phyloP scores from a whole-genome alignment of 176 grass and related monocot genomes.

The Oryza glumipatula region DNA sequence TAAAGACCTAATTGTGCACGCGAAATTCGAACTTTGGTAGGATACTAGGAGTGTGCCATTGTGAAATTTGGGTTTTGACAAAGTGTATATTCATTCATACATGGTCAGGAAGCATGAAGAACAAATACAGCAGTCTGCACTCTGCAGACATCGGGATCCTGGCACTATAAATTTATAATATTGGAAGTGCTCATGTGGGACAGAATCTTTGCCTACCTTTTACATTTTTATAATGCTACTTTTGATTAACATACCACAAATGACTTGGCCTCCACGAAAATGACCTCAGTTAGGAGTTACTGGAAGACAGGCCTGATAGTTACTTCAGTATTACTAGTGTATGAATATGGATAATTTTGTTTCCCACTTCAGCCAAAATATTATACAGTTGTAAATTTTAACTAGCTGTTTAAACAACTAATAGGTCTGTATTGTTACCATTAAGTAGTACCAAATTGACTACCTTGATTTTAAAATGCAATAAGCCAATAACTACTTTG shows the following conservation, averaged over 20 bases:
- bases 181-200: not conserved
- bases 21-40: not conserved
- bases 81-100: not conserved
- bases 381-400: not conserved
- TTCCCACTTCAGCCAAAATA: not conserved
- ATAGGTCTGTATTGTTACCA: not conserved
- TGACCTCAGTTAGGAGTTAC: not conserved
- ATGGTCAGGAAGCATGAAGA: not conserved
- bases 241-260: not conserved
- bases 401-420: not conserved
- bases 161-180: not conserved
- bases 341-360: not conserved
- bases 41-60: not conserved
- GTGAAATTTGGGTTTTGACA: not conserved
- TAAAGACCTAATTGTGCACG: not conserved
- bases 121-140: not conserved
- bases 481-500: not conserved
- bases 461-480: not conserved
- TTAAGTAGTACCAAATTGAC: not conserved
- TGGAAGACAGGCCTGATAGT: not conserved
- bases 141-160: not conserved
- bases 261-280: not conserved
- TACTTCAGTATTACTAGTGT: not conserved
- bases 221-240: constrained; percentile 1
- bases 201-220: constrained; percentile 14